A percentile compares a stretch with the other conserved stretches of the same genome.
phyloP scores from a whole-genome alignment of 352 stramenopile genomes.

The Phytopythium litorale region DNA sequence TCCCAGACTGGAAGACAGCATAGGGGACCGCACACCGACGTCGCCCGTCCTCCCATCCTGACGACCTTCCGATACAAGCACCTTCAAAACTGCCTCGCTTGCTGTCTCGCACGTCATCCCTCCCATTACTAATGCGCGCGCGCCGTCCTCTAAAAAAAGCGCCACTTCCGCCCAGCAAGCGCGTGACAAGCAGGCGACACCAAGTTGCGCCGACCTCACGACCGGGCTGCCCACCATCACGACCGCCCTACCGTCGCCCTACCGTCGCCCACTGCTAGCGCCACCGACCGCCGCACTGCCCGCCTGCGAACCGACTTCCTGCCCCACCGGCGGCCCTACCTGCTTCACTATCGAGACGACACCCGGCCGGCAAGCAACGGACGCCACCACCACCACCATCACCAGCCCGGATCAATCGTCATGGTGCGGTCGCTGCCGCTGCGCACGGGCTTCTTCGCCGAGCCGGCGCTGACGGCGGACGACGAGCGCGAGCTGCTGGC shows the following conservation, averaged over 20 bases:
- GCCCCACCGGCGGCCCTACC: neutral
- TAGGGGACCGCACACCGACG: neutral
- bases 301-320: neutral
- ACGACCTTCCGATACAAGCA: neutral
- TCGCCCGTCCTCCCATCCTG: neutral
- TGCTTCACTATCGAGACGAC: neutral
- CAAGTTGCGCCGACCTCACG: too few species aligned
- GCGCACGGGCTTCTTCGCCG: conserved; percentile 72
- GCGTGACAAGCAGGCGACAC: conserved; percentile 2
- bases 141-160: neutral
- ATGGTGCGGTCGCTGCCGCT: conserved; percentile 82
- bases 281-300: neutral
- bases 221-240: too few species aligned
- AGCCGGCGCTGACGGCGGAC: conserved; percentile 46
- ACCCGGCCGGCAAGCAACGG: too few species aligned
- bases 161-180: too few species aligned
- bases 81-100: neutral
- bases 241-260: too few species aligned
- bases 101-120: neutral
- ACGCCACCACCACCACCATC: too few species aligned
- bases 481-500: conserved; percentile 72
- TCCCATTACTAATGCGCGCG: neutral
- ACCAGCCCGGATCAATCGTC: neutral
- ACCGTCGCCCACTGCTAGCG: neutral
- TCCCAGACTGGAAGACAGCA: neutral